A percentile compares a stretch with the other conserved stretches of the same genome.
Conservation (phyloP, 2,329 filamentous ascomycete species). For the Arthrocladium fulminans region DNA sequence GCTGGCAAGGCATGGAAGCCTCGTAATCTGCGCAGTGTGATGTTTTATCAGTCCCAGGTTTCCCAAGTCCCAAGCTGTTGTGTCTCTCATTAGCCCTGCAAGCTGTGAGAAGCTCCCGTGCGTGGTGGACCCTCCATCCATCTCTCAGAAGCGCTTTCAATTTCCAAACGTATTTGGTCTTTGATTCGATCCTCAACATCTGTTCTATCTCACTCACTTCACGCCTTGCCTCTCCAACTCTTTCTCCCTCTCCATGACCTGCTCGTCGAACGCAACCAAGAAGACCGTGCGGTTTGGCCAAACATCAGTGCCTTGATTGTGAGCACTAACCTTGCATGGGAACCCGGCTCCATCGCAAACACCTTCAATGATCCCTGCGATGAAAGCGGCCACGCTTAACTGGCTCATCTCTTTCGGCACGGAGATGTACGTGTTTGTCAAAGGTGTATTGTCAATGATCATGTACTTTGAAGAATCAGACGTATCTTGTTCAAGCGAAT, state of each 20-base stretch:
- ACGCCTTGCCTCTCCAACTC: slow-evolving; percentile 57
- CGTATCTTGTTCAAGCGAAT: slow-evolving; percentile 81
- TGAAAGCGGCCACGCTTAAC: slow-evolving; percentile 91
- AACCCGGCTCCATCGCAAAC: slow-evolving; percentile 91
- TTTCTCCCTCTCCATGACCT: slow-evolving; percentile 84
- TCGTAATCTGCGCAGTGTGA: too few species aligned
- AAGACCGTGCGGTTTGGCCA: slow-evolving; percentile 97
- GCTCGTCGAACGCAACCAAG: slow-evolving; percentile 81
- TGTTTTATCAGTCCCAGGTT: too few species aligned
- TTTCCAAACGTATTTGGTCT: neutral
- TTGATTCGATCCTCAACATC: neutral
- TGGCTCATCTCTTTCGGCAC: slow-evolving; percentile 93
- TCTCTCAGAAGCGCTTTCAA: too few species aligned
- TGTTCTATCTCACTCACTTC: slow-evolving; percentile 27
- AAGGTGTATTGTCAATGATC: slow-evolving; percentile 95
- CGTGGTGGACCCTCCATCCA: too few species aligned
- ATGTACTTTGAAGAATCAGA: slow-evolving; percentile 93
- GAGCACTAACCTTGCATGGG: slow-evolving; percentile 78
- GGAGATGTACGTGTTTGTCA: slow-evolving; percentile 89
- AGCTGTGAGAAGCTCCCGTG: too few species aligned
- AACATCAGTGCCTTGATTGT: slow-evolving; percentile 65
- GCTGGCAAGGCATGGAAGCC: too few species aligned
- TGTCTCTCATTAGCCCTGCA: too few species aligned
- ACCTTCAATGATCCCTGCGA: slow-evolving; percentile 90
- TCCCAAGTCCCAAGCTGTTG: too few species aligned